A percentile compares a stretch with the other conserved stretches of the same genome.
Evolutionary conservation across 495 filamentous ascomycete species (phyloP).

Genomic region (Immersiella caudata): DNA sequence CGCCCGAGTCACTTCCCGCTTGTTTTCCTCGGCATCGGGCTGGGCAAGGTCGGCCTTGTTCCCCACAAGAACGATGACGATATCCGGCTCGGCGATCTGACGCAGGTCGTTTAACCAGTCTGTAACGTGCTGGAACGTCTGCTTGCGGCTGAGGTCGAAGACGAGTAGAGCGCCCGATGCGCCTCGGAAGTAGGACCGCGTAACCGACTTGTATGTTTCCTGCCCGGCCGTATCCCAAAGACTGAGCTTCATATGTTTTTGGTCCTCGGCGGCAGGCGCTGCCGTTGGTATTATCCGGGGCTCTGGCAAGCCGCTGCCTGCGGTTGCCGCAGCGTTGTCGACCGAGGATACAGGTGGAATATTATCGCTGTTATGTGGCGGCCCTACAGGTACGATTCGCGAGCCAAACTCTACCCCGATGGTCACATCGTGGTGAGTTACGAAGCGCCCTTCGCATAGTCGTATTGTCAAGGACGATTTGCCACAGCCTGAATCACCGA

Average conservation of each 20-base stretch:
- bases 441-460: slow-evolving; percentile 96
- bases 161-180: slow-evolving; percentile 90
- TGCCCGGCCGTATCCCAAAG: slow-evolving; percentile 98
- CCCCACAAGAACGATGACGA: slow-evolving; percentile 90
- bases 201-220: slow-evolving; percentile 95
- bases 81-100: slow-evolving; percentile 89
- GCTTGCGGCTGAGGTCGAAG: slow-evolving; percentile 85
- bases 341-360: slow-evolving; percentile 30
- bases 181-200: slow-evolving; percentile 92
- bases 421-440: slow-evolving; percentile 89
- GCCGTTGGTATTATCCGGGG: slow-evolving; percentile 28
- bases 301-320: slow-evolving; percentile 45
- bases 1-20: slow-evolving; percentile 72
- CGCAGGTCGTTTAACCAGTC: slow-evolving; percentile 92
- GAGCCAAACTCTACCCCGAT: slow-evolving; percentile 98
- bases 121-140: slow-evolving; percentile 82
- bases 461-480: slow-evolving; percentile 91
- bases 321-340: slow-evolving; percentile 9
- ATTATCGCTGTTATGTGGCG: slow-evolving; percentile 58
- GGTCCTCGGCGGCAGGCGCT: slow-evolving; percentile 24
- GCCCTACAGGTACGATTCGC: slow-evolving; percentile 88
- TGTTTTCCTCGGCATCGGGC: slow-evolving; percentile 51
- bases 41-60: slow-evolving; percentile 86
- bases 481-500: slow-evolving; percentile 91
- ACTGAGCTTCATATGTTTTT: slow-evolving; percentile 75